Evolutionary conservation across 208 protist genomes (phyloP), one percentile per base, ranked within the genome.

Genomic region (Trypanosoma boissoni): DNA sequence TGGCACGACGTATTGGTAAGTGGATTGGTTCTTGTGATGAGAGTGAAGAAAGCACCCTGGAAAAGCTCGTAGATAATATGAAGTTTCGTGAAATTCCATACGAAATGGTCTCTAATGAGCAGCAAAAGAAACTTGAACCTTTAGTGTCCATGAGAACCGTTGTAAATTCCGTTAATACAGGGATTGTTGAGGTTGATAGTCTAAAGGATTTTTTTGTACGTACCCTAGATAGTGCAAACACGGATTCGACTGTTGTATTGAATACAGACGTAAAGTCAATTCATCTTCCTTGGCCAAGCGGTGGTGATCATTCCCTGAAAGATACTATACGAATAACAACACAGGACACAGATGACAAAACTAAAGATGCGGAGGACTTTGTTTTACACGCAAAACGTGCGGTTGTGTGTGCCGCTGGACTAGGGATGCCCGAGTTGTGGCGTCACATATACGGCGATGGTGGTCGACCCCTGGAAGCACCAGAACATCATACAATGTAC

Each of bases 171-270:
- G 54, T 41, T 2, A 61, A 51, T 34, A 80, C 71, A 39, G 77
- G 80, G 16, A 88, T 84, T 27, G 51, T 84, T 16, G 67, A 80
- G 28, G 66, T 78, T 3, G 45, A 69, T 53, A 58, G 51, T 3
- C 59, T 80, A 26, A 41, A 48, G 3, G 67, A 72, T 23, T 56
- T 66, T 16, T 73, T 64, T 39, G 55, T 62, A 14, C 1, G 10
- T 5, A 32, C 53, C 4, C 52, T 76, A 18, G 64, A 71, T 23
- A 2, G 34, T 14, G 34, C 59, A 2, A 32, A 50, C 0, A 48
- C 54, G 2, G 73, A 64, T 14, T 75, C 61, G 27, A 10, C 36
- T 31, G 58, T 78, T 2, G 32, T 63, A 12, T 75, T 55, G 29
- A 18, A 57, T 26, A 26, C 60, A 10, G 52, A 78, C 2, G 64